Conservation (phyloP, 2,329 filamentous ascomycete species). For the Magnaporthiopsis incrustans region DNA sequence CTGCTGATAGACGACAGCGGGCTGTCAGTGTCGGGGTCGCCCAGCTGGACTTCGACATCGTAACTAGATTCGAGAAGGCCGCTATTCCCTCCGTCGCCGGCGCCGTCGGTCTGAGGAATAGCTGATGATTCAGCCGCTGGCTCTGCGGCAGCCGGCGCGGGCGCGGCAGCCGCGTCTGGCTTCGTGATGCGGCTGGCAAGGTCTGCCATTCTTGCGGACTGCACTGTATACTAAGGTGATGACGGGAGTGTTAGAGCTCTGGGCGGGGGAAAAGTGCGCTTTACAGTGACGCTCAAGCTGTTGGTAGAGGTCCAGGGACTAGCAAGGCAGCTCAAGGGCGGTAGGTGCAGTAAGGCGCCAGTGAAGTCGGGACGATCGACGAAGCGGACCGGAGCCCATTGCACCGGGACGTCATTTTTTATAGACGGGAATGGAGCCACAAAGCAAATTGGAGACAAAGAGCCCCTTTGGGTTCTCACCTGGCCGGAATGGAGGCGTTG, state of each 20-base stretch:
- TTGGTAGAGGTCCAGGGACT: not conserved
- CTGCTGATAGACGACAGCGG: slow-evolving; percentile 77
- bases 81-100: slow-evolving; percentile 34
- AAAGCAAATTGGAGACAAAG: not conserved
- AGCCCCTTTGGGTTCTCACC: not conserved
- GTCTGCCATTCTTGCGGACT: slow-evolving; percentile 31
- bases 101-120: slow-evolving; percentile 28
- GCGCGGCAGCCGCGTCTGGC: slow-evolving; percentile 23
- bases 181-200: slow-evolving; percentile 44
- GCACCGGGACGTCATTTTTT: not conserved
- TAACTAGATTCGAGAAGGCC: slow-evolving; percentile 64
- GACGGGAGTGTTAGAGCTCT: not conserved
- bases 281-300: not conserved
- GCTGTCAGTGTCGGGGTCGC: slow-evolving; percentile 78
- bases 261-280: too few relatives aligned
- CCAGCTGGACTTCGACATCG: slow-evolving; percentile 88
- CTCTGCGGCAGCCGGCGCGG: slow-evolving; percentile 16
- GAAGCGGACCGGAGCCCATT: not conserved
- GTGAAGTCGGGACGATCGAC: not conserved
- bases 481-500: not conserved
- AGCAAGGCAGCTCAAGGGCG: not conserved
- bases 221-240: not conserved
- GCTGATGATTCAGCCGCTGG: slow-evolving; percentile 16
- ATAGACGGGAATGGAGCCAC: not conserved
- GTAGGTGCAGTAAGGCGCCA: not conserved